phyloP scores from a whole-genome alignment of 805 yeast genomes.

The Isabelozyma gotoi region DNA sequence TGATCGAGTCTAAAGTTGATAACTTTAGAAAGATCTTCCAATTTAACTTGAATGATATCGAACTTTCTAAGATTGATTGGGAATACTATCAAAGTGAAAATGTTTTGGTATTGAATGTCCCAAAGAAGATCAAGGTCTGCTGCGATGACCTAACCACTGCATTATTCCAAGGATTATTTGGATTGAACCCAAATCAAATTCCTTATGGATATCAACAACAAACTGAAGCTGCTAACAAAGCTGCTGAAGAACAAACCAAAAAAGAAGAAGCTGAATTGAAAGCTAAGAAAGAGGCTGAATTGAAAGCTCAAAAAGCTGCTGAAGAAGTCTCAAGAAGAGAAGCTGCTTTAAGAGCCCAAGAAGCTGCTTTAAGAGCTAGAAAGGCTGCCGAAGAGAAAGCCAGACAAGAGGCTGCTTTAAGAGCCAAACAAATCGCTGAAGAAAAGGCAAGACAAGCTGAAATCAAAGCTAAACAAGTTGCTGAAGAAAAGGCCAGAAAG shows the following conservation, averaged over 20 bases:
- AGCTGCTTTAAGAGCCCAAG: slow-evolving; percentile 6
- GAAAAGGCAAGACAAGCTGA: slow-evolving; percentile 7
- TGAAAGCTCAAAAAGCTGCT: slow-evolving; percentile 4
- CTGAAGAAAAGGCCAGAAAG: slow-evolving; percentile 6
- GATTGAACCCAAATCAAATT: background rate
- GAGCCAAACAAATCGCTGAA: slow-evolving; percentile 5
- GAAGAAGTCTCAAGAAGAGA: slow-evolving; percentile 6
- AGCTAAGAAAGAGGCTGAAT: slow-evolving; percentile 3
- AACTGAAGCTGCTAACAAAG: slow-evolving; percentile 1
- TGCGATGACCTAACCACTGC: slow-evolving; percentile 1
- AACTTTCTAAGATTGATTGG: slow-evolving; percentile 22
- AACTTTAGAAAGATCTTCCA: slow-evolving; percentile 30
- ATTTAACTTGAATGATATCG: slow-evolving; percentile 25
- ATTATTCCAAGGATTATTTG: background rate
- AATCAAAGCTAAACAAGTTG: slow-evolving; percentile 7
- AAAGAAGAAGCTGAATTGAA: slow-evolving; percentile 1
- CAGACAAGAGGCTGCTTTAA: slow-evolving; percentile 5
- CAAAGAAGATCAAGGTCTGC: slow-evolving; percentile 15
- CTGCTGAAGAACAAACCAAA: background rate
- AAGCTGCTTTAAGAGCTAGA: slow-evolving; percentile 3
- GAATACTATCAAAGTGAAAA: slow-evolving; percentile 19
- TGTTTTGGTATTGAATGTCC: slow-evolving; percentile 25
- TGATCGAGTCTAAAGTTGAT: slow-evolving; percentile 22
- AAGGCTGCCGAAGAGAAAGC: slow-evolving; percentile 2
- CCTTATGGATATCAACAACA: background rate